Percentiles rank a stretch among this genome's conserved stretches.
Conservation (phyloP, 2,329 filamentous ascomycete genomes). For the Neofusicoccum laricinum region DNA sequence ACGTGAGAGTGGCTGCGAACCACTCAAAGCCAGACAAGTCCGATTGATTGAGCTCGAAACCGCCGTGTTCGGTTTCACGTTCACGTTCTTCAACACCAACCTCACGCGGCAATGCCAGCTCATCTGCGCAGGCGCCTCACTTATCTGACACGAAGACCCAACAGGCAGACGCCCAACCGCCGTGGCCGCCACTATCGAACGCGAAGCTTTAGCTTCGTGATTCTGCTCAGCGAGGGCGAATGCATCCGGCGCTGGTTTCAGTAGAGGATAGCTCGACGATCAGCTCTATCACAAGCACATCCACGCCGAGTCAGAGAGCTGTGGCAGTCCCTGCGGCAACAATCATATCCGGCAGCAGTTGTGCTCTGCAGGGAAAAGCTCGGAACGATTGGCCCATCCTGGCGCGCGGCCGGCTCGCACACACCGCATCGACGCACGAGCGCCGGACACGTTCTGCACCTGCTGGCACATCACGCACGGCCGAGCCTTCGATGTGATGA, state of each 20-base stretch:
- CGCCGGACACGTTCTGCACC: constrained; percentile 11
- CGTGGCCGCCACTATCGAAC: background rate
- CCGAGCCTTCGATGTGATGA: background rate
- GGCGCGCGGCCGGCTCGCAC: constrained; percentile 6
- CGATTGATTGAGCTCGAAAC: constrained; percentile 1
- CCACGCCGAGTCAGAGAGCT: background rate
- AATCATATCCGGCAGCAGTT: background rate
- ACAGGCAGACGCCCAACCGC: background rate
- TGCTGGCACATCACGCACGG: constrained; percentile 12
- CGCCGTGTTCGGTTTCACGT: background rate
- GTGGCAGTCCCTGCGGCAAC: constrained; percentile 1
- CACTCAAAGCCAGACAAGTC: background rate
- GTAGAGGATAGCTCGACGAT: constrained; percentile 6
- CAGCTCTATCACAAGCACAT: constrained; percentile 7
- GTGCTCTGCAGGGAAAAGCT: constrained; percentile 1
- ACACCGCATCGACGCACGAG: constrained; percentile 17
- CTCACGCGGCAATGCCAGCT: background rate
- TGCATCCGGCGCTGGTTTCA: background rate
- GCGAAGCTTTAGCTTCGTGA: background rate
- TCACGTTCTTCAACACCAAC: background rate
- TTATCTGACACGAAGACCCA: background rate
- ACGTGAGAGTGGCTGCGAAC: background rate
- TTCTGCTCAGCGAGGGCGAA: background rate
- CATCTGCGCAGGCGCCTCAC: constrained; percentile 4
- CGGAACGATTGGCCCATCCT: background rate